Evolutionary conservation across 192 early-diverging fungal species (phyloP).

Genomic region (Rhizophagus clarus): DNA sequence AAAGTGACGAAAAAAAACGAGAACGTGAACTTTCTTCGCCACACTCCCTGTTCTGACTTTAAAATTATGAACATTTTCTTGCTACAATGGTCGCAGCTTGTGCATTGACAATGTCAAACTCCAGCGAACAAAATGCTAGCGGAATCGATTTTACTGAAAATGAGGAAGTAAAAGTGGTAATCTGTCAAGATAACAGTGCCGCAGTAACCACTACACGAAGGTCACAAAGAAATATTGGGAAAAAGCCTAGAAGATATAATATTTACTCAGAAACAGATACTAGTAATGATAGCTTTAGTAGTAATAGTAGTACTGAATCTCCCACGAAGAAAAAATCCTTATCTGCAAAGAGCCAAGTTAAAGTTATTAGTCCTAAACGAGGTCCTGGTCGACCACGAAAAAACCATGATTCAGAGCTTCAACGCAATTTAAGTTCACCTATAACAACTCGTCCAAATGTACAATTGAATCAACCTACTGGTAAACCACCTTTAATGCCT

Average conservation of each 20-base stretch:
- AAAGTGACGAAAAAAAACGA: not conserved
- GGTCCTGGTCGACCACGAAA: conserved; percentile 42
- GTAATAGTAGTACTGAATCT: not conserved
- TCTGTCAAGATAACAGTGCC: not conserved
- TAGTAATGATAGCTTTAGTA: not conserved
- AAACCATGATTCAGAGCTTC: conserved; percentile 1
- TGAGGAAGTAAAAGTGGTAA: not conserved
- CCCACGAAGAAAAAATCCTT: not conserved
- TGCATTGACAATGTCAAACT: not conserved
- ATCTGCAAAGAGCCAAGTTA: not conserved
- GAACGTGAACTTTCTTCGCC: not conserved
- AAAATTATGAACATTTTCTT: not conserved
- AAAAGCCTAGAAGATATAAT: not conserved
- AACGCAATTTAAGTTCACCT: not conserved
- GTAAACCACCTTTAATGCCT: not conserved
- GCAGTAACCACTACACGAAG: conserved; percentile 7
- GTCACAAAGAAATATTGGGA: not conserved
- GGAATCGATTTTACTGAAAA: conserved; percentile 1
- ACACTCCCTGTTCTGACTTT: not conserved
- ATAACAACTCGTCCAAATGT: not conserved
- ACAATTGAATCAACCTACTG: not conserved
- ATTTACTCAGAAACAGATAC: not conserved
- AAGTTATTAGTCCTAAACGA: conserved; percentile 10
- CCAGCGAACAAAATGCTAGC: not conserved
- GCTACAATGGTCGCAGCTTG: not conserved